Conservation (phyloP, 805 yeast species). For the Pichia eremophila region DNA sequence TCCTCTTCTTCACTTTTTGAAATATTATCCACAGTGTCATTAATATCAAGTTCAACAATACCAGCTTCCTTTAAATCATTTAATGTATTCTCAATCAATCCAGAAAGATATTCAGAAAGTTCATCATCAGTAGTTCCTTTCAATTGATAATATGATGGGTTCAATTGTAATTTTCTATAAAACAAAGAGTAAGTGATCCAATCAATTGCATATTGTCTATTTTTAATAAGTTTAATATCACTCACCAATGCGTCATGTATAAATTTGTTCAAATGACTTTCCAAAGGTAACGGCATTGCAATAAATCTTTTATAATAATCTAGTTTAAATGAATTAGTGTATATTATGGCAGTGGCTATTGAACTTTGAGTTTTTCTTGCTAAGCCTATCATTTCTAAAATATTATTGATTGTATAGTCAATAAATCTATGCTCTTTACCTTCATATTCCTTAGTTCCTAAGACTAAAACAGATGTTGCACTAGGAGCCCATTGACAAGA, state of each 20-base stretch:
- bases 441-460: conserved; percentile 66
- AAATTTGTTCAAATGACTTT: conserved; percentile 54
- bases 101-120: conserved; percentile 74
- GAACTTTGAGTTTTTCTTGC: conserved; percentile 24
- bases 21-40: conserved; percentile 19
- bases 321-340: conserved; percentile 46
- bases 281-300: conserved; percentile 70
- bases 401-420: conserved; percentile 56
- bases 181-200: conserved; percentile 82
- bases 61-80: conserved; percentile 52
- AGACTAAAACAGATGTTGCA: conserved; percentile 47
- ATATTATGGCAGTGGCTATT: conserved; percentile 39
- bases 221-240: conserved; percentile 59
- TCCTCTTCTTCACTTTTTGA: conserved; percentile 25
- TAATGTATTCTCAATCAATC: conserved; percentile 63
- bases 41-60: conserved; percentile 48
- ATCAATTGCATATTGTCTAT: conserved; percentile 80
- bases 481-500: conserved; percentile 40
- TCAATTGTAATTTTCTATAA: conserved; percentile 67
- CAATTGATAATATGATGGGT: conserved; percentile 87
- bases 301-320: conserved; percentile 66
- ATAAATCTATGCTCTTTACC: conserved; percentile 63
- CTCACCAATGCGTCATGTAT: conserved; percentile 61
- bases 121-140: conserved; percentile 55
- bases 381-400: conserved; percentile 57